These are phyloP conservation scores for Suillus hirtellus DNA, from an alignment of 768 basidiomycete genomes.

Conservation along the genomic window DNA sequence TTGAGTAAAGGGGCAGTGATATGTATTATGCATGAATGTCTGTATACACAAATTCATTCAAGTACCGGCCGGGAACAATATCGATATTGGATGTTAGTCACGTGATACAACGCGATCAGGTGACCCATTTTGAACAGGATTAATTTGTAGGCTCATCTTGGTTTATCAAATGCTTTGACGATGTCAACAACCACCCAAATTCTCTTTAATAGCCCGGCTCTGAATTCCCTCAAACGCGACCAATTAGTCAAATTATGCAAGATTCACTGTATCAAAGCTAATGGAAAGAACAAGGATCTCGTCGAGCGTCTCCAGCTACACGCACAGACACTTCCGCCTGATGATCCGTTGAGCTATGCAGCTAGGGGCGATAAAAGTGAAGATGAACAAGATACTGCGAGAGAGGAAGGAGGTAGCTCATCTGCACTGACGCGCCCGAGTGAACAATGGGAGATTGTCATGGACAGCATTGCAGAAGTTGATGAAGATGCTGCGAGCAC, in stretches of 20 bases:
- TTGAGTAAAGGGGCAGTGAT: neutral
- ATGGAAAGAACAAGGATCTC: constrained; percentile 77
- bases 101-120: constrained; percentile 9
- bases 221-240: constrained; percentile 81
- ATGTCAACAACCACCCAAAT: constrained; percentile 80
- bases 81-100: neutral
- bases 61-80: neutral
- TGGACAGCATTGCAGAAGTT: constrained; percentile 74
- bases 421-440: constrained; percentile 55
- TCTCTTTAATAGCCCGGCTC: constrained; percentile 80
- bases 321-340: constrained; percentile 61
- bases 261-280: constrained; percentile 74
- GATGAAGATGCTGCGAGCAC: constrained; percentile 44
- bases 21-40: neutral
- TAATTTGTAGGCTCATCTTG: neutral
- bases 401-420: constrained; percentile 13
- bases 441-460: constrained; percentile 85
- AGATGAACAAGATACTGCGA: constrained; percentile 31
- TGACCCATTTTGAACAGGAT: constrained; percentile 8
- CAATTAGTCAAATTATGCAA: constrained; percentile 88
- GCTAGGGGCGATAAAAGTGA: constrained; percentile 48
- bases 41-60: neutral
- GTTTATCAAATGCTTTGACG: constrained; percentile 6
- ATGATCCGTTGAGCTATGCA: constrained; percentile 56
- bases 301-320: constrained; percentile 68